Conservation (phyloP, 1,139 yeast genomes). For the Fermentozyma sake region DNA sequence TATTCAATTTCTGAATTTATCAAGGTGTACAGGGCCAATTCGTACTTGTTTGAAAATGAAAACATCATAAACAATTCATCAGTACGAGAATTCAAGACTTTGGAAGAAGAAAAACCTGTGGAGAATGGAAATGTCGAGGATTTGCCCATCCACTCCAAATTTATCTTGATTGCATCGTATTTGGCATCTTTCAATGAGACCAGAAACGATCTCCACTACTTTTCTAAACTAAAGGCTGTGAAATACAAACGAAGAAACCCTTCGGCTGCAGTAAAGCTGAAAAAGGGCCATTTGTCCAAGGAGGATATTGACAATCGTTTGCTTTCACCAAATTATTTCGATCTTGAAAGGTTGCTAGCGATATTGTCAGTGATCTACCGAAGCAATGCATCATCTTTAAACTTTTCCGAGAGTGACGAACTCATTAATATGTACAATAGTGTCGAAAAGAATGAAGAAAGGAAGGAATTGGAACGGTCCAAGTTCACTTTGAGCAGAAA, state of each 20-base stretch:
- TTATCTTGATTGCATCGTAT: conserved; percentile 61
- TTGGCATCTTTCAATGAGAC: conserved; percentile 66
- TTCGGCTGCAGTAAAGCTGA: conserved; percentile 21
- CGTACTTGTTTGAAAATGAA: conserved; percentile 37
- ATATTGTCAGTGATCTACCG: conserved; percentile 56
- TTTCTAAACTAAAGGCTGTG: conserved; percentile 54
- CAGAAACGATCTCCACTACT: conserved; percentile 53
- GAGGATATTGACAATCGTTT: conserved; percentile 49
- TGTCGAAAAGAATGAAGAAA: conserved; percentile 26
- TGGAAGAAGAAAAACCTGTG: conserved; percentile 16
- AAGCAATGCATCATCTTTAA: conserved; percentile 30
- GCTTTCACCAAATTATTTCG: conserved; percentile 59
- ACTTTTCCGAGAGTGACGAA: conserved; percentile 19
- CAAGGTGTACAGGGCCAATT: conserved; percentile 42
- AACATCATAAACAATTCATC: conserved; percentile 33
- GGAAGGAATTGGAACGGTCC: conserved; percentile 28
- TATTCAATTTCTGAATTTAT: conserved; percentile 37
- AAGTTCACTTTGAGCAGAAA: conserved; percentile 34
- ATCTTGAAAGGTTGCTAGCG: conserved; percentile 64
- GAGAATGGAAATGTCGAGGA: conserved; percentile 24
- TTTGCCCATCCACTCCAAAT: conserved; percentile 56
- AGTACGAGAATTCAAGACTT: conserved; percentile 23
- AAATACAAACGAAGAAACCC: conserved; percentile 28
- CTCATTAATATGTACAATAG: conserved; percentile 26
- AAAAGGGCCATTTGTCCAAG: conserved; percentile 35